A percentile compares a stretch with the other conserved stretches of the same genome.
These are phyloP conservation scores for Cladosporium cucumerinum DNA, from an alignment of 2,329 filamentous ascomycete species.

Conservation along the genomic window DNA sequence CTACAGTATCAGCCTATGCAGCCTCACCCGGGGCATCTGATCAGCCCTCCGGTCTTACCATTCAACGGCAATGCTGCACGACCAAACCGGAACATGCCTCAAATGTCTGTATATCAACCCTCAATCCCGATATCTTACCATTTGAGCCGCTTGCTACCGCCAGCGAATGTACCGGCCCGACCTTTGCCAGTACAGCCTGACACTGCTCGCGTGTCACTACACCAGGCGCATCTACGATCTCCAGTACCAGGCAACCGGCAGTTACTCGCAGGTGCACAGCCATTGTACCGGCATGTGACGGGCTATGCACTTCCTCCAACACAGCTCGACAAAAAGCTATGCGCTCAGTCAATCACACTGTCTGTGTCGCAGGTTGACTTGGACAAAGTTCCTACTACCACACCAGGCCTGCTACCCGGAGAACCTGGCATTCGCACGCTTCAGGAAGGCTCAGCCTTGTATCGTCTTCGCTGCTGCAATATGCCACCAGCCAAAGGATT, in stretches of 20 bases:
- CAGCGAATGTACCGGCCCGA: slow-evolving; percentile 23
- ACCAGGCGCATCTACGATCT: slow-evolving; percentile 57
- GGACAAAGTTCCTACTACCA: not conserved
- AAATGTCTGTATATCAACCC: not conserved
- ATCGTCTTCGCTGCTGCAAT: slow-evolving; percentile 67
- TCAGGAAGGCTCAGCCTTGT: slow-evolving; percentile 55
- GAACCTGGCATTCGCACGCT: slow-evolving; percentile 29
- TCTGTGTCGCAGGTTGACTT: not conserved
- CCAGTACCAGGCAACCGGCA: slow-evolving; percentile 40
- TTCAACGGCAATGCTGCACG: not conserved
- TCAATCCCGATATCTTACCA: not conserved
- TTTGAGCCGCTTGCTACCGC: slow-evolving; percentile 20
- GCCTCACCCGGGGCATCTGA: not conserved
- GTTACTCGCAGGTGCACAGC: slow-evolving; percentile 1
- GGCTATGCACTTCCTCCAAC: slow-evolving; percentile 50
- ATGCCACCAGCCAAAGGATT: slow-evolving; percentile 32
- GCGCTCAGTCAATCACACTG: not conserved
- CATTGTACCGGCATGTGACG: slow-evolving; percentile 58
- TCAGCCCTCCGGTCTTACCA: not conserved
- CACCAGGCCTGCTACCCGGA: not conserved
- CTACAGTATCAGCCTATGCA: not conserved
- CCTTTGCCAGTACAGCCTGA: slow-evolving; percentile 43
- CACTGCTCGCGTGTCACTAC: slow-evolving; percentile 50
- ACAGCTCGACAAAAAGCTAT: slow-evolving; percentile 23
- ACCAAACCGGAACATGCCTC: not conserved